A percentile compares a stretch with the other conserved stretches of the same genome.
Evolutionary conservation across 1,284 basidiomycete species (phyloP).

Genomic region (Psilocybe mexicana): DNA sequence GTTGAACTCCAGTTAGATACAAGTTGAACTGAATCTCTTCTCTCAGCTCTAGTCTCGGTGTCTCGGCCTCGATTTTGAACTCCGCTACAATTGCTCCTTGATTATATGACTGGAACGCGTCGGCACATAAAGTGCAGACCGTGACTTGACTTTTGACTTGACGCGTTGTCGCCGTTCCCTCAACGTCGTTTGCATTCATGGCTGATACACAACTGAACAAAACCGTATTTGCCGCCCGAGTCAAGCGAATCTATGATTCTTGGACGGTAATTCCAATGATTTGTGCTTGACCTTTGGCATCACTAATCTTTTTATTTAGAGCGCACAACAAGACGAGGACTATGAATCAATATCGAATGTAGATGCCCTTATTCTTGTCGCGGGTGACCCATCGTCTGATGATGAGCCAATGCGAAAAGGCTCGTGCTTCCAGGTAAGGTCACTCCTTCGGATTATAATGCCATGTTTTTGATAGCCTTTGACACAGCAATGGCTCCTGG

Average conservation of each 20-base stretch:
- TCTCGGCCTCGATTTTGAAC: neutral
- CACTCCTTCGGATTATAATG: neutral
- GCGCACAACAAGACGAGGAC: constrained; percentile 68
- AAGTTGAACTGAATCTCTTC: too few species aligned
- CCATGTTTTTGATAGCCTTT: constrained; percentile 12
- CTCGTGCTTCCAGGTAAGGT: constrained; percentile 83
- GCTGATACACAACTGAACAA: constrained; percentile 60
- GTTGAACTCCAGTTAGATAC: too few species aligned
- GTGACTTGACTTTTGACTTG: constrained; percentile 9
- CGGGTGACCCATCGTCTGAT: constrained; percentile 84
- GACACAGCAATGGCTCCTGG: constrained; percentile 87
- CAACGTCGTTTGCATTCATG: constrained; percentile 15
- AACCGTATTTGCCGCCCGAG: constrained; percentile 62
- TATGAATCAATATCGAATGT: constrained; percentile 64
- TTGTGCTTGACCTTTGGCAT: constrained; percentile 24
- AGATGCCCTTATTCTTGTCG: constrained; percentile 74
- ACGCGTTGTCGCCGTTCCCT: constrained; percentile 30
- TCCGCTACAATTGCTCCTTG: neutral
- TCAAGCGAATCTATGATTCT: constrained; percentile 66
- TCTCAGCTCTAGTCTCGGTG: too few species aligned
- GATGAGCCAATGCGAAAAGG: constrained; percentile 85
- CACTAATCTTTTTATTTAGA: constrained; percentile 36
- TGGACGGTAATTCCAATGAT: constrained; percentile 65
- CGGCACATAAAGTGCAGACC: neutral
- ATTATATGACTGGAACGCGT: neutral